phyloP scores from a whole-genome alignment of 805 yeast genomes.

The Metschnikowia shivogae region DNA sequence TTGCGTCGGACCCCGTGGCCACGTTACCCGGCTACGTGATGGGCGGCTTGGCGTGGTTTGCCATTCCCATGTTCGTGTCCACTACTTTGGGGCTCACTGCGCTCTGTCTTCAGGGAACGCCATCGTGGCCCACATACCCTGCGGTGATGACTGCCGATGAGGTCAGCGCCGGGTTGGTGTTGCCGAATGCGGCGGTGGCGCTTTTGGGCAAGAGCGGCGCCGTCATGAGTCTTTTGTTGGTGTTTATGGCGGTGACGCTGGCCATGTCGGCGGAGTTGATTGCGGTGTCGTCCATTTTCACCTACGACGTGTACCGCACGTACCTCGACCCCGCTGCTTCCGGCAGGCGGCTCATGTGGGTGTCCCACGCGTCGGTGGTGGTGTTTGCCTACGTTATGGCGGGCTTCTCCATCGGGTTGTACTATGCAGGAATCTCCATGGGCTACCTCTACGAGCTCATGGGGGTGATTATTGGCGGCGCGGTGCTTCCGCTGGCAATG shows the following conservation, averaged over 20 bases:
- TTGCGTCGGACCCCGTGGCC: constrained; percentile 78
- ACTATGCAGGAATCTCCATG: constrained; percentile 79
- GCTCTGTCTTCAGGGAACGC: constrained; percentile 62
- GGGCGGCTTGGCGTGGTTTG: constrained; percentile 91
- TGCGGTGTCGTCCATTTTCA: constrained; percentile 79
- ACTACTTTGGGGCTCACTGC: constrained; percentile 88
- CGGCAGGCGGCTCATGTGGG: constrained; percentile 65
- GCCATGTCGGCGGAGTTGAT: constrained; percentile 90
- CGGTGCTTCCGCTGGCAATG: constrained; percentile 72
- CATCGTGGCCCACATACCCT: constrained; percentile 80
- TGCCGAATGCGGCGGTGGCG: constrained; percentile 78
- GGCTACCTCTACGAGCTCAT: constrained; percentile 83
- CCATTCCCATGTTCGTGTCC: constrained; percentile 78
- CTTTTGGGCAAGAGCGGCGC: constrained; percentile 87
- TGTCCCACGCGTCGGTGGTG: constrained; percentile 66
- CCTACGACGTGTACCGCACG: constrained; percentile 80
- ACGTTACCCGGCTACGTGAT: constrained; percentile 83
- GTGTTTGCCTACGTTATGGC: constrained; percentile 61
- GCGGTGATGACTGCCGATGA: constrained; percentile 59
- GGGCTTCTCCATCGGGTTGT: constrained; percentile 76
- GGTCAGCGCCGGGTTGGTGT: constrained; percentile 75
- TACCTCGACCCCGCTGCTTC: constrained; percentile 76
- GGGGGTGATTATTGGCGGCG: constrained; percentile 87
- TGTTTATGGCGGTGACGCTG: constrained; percentile 90
- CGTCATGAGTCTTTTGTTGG: constrained; percentile 69